A percentile compares a stretch with the other conserved stretches of the same genome.
Evolutionary conservation across 73 alveolate genomes (phyloP).

Genomic region (Paramecium tetraurelia): DNA sequence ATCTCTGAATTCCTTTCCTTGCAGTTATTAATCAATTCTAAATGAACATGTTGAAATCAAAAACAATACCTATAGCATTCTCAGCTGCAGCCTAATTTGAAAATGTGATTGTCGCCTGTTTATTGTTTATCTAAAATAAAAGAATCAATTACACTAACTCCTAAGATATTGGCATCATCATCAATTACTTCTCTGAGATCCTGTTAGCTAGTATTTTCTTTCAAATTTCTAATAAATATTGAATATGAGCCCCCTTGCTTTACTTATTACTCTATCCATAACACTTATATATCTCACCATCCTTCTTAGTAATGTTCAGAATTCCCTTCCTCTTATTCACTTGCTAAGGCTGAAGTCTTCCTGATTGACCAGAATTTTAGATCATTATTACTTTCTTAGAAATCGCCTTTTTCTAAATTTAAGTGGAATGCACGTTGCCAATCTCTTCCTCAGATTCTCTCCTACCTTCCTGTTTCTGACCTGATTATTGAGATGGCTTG

Average conservation of each 20-base stretch:
- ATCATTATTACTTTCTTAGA: not conserved
- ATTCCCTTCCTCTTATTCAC: not conserved
- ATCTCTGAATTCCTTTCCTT: not conserved
- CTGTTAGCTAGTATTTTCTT: not conserved
- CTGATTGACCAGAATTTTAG: not conserved
- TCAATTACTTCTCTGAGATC: not conserved
- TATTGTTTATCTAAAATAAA: not conserved
- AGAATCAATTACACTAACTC: not conserved
- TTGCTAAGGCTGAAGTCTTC: not conserved
- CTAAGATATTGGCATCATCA: not conserved
- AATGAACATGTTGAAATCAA: not conserved
- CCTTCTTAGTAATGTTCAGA: not conserved
- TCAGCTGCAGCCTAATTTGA: not conserved
- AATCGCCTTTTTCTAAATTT: not conserved
- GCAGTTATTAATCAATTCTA: not conserved
- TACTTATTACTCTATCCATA: not conserved
- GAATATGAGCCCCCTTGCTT: not conserved
- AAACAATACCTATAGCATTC: not conserved
- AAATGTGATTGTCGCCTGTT: constrained; percentile 8
- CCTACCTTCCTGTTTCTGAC: not conserved
- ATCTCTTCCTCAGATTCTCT: not conserved
- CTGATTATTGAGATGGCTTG: constrained; percentile 10
- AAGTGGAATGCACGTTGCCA: not conserved
- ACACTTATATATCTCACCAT: not conserved
- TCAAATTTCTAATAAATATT: not conserved